These are phyloP conservation scores for Apiospora hydei DNA, from an alignment of 2,329 filamentous ascomycete genomes.

Conservation along the genomic window DNA sequence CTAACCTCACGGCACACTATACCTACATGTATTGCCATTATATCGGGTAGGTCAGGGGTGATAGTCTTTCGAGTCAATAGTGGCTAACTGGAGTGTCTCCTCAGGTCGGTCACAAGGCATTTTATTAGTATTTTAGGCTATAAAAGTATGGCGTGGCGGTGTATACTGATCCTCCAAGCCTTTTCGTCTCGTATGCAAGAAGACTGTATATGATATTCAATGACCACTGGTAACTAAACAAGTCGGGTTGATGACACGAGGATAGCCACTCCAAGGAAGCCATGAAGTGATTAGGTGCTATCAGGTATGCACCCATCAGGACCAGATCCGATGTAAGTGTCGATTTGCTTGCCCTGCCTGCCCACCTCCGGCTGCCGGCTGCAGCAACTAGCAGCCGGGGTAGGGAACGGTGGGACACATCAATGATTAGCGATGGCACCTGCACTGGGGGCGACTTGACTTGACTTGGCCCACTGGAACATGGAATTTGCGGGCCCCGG, in stretches of 20 bases:
- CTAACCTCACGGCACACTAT: background rate
- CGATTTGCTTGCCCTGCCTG: conserved; percentile 19
- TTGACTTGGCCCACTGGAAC: conserved; percentile 5
- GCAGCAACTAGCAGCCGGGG: background rate
- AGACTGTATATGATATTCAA: background rate
- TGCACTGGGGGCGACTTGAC: background rate
- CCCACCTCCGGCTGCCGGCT: conserved; percentile 1
- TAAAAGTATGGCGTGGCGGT: background rate
- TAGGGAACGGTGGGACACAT: background rate
- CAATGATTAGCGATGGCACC: background rate
- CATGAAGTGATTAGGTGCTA: background rate
- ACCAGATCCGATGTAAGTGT: conserved; percentile 18
- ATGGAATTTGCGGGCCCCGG: conserved; percentile 8
- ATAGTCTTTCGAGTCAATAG: background rate
- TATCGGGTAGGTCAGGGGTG: background rate
- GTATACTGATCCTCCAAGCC: background rate
- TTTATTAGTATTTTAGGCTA: no score
- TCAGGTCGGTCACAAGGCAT: background rate
- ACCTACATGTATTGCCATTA: background rate
- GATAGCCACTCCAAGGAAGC: background rate
- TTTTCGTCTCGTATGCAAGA: background rate
- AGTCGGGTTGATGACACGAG: background rate
- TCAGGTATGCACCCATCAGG: background rate
- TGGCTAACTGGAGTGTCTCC: background rate
- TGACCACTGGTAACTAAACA: background rate